Evolutionary conservation across 1,284 basidiomycete genomes (phyloP), one percentile per base, ranked within the genome.

Genomic region (Ganoderma lucidum): DNA sequence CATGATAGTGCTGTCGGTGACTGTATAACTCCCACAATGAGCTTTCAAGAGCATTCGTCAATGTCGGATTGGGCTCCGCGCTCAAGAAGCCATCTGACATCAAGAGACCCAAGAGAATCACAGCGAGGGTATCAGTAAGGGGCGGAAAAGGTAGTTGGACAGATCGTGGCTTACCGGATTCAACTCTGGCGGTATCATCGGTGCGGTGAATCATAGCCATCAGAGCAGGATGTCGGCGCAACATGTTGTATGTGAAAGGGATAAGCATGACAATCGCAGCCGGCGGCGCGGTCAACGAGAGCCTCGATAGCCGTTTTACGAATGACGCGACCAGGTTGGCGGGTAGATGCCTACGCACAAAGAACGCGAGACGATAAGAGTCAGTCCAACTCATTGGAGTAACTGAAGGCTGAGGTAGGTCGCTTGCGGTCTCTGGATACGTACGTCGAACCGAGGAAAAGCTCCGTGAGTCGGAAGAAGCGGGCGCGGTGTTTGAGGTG

Each of bases 201-300:
- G 80, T 74, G 45, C 90, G 87, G 80, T 99, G 98, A 53, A 99
- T 95, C 92, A 99, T 94, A 51, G 83, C 83, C 95, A 99, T 97
- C 73, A 97, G 88, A 0, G 92, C 89, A 10, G 96, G 96, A 81
- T 99, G 97, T 15, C 88, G 85, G 80, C 98, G 98, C 77, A 99
- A 89, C 66, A 97, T 84, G 80, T 99, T 99, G 84, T 99, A 99
- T 10, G 93, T 91, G 81, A 99, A 96, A 0, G 98, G 96, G 41
- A 99, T 90, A 72, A 96, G 85, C 82, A 96, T 93, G 68, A 99
- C 88, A 44, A 97, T 91, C 1, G 95, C 97, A 2, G 96, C 92
- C 0, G 97, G 97, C 0, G 97, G 94, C 0, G 96, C 96, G 48
- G 85, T 85, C 14, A 99, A 87, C 6, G 95, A 93, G 2, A 98